Conservation (phyloP, 1,284 basidiomycete genomes). For the Sanghuangporus weigelae region DNA sequence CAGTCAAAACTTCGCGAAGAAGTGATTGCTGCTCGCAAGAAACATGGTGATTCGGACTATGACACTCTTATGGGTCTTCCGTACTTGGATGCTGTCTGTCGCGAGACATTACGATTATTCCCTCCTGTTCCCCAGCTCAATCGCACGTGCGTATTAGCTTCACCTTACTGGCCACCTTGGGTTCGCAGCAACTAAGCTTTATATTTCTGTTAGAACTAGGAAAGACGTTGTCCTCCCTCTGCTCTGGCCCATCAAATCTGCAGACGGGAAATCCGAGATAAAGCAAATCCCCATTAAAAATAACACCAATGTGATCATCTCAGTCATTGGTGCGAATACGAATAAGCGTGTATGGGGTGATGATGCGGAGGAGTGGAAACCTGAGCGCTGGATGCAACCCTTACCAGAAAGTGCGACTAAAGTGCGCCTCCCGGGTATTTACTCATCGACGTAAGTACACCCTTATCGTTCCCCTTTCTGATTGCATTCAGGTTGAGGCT, state of each 20-base stretch:
- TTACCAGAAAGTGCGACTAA: slow-evolving; percentile 14
- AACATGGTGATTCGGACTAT: slow-evolving; percentile 23
- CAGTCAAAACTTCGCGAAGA: slow-evolving; percentile 26
- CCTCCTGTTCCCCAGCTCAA: slow-evolving; percentile 10
- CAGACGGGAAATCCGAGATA: slow-evolving; percentile 12
- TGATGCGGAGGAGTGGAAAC: slow-evolving; percentile 19
- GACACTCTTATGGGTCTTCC: slow-evolving; percentile 28
- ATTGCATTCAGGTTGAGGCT: background rate
- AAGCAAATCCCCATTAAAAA: slow-evolving; percentile 13
- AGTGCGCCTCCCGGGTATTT: slow-evolving; percentile 18
- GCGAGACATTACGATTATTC: slow-evolving; percentile 28
- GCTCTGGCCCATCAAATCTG: slow-evolving; percentile 14
- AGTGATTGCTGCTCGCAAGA: slow-evolving; percentile 20
- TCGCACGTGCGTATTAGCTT: slow-evolving; percentile 10
- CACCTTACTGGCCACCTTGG: slow-evolving; percentile 1
- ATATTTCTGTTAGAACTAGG: slow-evolving; percentile 7
- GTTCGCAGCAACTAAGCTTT: background rate
- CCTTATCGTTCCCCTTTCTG: too few relatives aligned
- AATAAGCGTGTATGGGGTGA: slow-evolving; percentile 19
- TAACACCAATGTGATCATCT: slow-evolving; percentile 18
- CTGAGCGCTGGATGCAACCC: slow-evolving; percentile 15
- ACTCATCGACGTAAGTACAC: slow-evolving; percentile 19
- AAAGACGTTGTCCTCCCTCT: slow-evolving; percentile 19
- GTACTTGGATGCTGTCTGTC: slow-evolving; percentile 30
- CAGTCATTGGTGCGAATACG: slow-evolving; percentile 16